Evolutionary conservation across 768 basidiomycete species (phyloP).

Genomic region (Collybia nuda): DNA sequence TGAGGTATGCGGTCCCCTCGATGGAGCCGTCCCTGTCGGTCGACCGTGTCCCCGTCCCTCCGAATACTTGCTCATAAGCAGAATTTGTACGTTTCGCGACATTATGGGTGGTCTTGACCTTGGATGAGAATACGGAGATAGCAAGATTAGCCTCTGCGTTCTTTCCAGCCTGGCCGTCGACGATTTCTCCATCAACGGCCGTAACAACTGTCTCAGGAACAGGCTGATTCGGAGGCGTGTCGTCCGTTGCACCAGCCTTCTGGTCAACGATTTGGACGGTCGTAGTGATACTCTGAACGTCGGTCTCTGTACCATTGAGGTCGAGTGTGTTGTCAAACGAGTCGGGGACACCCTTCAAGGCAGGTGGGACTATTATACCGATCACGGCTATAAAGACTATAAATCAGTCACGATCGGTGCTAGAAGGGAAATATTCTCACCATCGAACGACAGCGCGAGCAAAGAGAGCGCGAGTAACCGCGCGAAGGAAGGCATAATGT

Average conservation of each 20-base stretch:
- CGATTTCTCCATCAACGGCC: conserved; percentile 42
- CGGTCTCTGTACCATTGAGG: conserved; percentile 6
- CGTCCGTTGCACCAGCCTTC: conserved; percentile 30
- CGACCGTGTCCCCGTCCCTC: conserved; percentile 31
- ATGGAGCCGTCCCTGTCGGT: conserved; percentile 42
- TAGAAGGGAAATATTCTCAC: not conserved
- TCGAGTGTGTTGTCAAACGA: not conserved
- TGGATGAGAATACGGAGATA: not conserved
- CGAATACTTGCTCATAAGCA: conserved; percentile 38
- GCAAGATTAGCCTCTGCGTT: conserved; percentile 9
- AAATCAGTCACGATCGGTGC: not conserved
- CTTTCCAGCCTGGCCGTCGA: conserved; percentile 9
- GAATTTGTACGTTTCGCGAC: conserved; percentile 19
- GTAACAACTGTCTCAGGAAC: conserved; percentile 37
- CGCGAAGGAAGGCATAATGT: conserved; percentile 5
- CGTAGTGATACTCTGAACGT: conserved; percentile 24
- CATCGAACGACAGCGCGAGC: conserved; percentile 2
- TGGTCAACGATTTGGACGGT: conserved; percentile 36
- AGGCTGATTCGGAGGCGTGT: conserved; percentile 31
- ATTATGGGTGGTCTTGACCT: not conserved
- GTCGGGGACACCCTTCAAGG: conserved; percentile 4
- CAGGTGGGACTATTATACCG: conserved; percentile 2
- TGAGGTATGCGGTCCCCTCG: conserved; percentile 48
- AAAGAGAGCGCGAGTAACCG: conserved; percentile 8
- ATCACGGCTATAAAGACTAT: conserved; percentile 1